Conservation (phyloP, 305 asterid genomes). For the Fraxinus paxiana region DNA sequence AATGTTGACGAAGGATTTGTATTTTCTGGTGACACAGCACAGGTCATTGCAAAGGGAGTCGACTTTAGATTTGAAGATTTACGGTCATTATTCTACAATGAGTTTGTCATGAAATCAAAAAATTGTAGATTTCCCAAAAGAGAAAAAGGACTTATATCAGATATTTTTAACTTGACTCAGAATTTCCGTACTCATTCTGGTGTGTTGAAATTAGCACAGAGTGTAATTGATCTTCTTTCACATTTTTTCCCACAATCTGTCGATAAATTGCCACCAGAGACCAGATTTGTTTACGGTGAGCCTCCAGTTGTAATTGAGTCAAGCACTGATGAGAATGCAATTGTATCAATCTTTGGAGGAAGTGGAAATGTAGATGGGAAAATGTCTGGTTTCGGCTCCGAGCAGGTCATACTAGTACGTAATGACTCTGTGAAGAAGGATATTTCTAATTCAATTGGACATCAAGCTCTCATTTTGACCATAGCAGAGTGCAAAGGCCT, state of each 20-base stretch:
- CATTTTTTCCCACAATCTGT: slow-evolving; percentile 55
- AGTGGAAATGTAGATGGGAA: slow-evolving; percentile 34
- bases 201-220: slow-evolving; percentile 63
- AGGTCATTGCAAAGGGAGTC: slow-evolving; percentile 66
- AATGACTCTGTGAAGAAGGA: slow-evolving; percentile 46
- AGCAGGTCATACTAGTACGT: slow-evolving; percentile 62
- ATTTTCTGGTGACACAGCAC: slow-evolving; percentile 76
- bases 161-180: slow-evolving; percentile 43
- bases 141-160: slow-evolving; percentile 49
- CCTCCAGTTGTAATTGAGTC: slow-evolving; percentile 59
- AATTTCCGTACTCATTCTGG: slow-evolving; percentile 73
- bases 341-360: slow-evolving; percentile 52
- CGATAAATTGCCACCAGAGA: slow-evolving; percentile 54
- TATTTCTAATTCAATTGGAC: slow-evolving; percentile 41
- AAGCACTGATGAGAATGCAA: slow-evolving; percentile 54
- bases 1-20: slow-evolving; percentile 61
- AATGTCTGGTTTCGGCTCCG: slow-evolving; percentile 66
- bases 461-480: slow-evolving; percentile 57
- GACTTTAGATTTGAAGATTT: slow-evolving; percentile 72
- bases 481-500: slow-evolving; percentile 75
- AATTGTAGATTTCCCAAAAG: slow-evolving; percentile 24
- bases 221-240: slow-evolving; percentile 56
- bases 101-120: slow-evolving; percentile 40
- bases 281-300: slow-evolving; percentile 61
- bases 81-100: slow-evolving; percentile 53